Conservation (phyloP, 495 filamentous ascomycete species). For the Clavariopsis aquatica region DNA sequence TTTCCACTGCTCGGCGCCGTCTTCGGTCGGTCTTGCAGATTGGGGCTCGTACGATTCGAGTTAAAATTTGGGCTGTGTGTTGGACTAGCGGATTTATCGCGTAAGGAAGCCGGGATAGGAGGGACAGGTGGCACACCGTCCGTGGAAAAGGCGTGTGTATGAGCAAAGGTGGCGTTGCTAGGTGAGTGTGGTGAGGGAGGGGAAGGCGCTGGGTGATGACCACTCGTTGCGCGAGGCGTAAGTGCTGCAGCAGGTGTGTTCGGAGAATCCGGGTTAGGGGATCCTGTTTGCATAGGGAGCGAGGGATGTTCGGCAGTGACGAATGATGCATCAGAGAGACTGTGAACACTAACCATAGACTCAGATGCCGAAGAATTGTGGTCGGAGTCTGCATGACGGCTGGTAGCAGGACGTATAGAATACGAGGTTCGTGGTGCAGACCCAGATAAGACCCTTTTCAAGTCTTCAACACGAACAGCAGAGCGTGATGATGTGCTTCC, state of each 20-base stretch:
- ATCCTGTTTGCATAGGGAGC: neutral
- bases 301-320: conserved; percentile 28
- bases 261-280: conserved; percentile 3
- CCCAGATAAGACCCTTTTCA: conserved; percentile 71
- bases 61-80: neutral
- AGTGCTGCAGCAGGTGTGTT: conserved; percentile 5
- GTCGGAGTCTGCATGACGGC: neutral
- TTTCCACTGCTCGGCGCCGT: conserved; percentile 27
- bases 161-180: conserved; percentile 4
- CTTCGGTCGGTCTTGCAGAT: conserved; percentile 10
- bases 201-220: neutral
- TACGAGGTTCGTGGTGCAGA: conserved; percentile 29
- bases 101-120: conserved; percentile 30
- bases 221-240: neutral
- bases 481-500: conserved; percentile 61
- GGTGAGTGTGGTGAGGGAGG: conserved; percentile 1
- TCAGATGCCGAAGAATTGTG: conserved; percentile 34
- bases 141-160: conserved; percentile 10
- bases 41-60: neutral
- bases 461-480: conserved; percentile 81
- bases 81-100: conserved; percentile 17
- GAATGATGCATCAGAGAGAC: conserved; percentile 24
- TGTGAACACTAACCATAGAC: conserved; percentile 31
- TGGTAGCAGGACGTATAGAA: conserved; percentile 16
- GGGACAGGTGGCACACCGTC: conserved; percentile 34